Conservation (phyloP, 495 filamentous ascomycete species). For the Penicillium antarcticum region DNA sequence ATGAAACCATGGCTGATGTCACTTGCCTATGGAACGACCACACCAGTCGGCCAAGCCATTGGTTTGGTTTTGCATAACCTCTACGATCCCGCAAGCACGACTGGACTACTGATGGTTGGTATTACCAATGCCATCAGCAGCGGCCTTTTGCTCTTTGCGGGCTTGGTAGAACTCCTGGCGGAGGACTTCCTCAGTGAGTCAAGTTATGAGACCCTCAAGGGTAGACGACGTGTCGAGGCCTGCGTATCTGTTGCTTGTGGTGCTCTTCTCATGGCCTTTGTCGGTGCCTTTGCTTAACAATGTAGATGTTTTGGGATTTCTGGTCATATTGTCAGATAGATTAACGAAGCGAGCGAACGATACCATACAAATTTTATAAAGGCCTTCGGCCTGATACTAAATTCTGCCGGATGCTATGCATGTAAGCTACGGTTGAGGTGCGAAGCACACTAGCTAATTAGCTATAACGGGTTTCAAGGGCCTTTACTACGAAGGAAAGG, state of each 20-base stretch:
- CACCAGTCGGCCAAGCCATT: conserved; percentile 86
- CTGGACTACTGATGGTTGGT: conserved; percentile 85
- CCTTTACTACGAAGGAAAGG: no score
- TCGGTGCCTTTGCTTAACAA: conserved; percentile 79
- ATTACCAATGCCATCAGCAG: conserved; percentile 89
- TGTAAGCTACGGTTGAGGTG: no score
- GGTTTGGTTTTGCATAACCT: conserved; percentile 77
- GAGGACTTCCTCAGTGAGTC: conserved; percentile 91
- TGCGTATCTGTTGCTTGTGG: conserved; percentile 75
- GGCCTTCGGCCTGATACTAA: no score
- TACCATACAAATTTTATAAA: not conserved
- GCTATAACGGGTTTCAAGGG: no score
- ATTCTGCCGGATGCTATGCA: no score
- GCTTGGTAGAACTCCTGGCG: conserved; percentile 84
- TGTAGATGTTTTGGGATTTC: not conserved
- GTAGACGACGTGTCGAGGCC: conserved; percentile 68
- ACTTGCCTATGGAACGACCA: conserved; percentile 85
- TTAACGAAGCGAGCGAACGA: not conserved
- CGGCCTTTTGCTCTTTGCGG: conserved; percentile 85
- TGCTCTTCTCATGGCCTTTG: conserved; percentile 77
- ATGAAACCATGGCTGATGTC: conserved; percentile 90
- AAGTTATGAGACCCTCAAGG: conserved; percentile 73
- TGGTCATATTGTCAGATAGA: not conserved
- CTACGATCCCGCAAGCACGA: conserved; percentile 79
- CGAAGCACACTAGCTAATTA: no score